phyloP scores from a whole-genome alignment of 2,329 filamentous ascomycete species.

The Botrytis porri region DNA sequence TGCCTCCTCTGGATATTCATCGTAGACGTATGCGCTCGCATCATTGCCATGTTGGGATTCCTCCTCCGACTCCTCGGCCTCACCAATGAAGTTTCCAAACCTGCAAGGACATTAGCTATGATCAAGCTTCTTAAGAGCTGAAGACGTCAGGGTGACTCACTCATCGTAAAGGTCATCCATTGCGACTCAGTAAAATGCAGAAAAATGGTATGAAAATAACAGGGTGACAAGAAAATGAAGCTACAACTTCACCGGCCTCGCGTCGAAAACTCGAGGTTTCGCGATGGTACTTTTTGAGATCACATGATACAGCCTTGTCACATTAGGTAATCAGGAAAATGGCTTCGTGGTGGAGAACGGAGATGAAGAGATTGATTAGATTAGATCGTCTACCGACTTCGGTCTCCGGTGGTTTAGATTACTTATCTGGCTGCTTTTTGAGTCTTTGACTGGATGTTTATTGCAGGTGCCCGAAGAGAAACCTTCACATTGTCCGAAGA shows the following conservation, averaged over 20 bases:
- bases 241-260: conserved; percentile 17
- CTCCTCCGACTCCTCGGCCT: conserved; percentile 82
- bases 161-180: conserved; percentile 99
- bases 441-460: background rate
- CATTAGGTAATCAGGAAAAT: background rate
- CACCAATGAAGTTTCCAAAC: conserved; percentile 98
- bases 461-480: no score
- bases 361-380: conserved; percentile 11
- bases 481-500: background rate
- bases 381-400: conserved; percentile 4
- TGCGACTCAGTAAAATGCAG: conserved; percentile 20
- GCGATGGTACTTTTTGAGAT: conserved; percentile 21
- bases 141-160: conserved; percentile 47
- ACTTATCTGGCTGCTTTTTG: background rate
- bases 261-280: conserved; percentile 31
- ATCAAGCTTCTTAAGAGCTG: conserved; percentile 12
- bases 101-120: conserved; percentile 45
- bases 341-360: background rate
- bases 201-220: conserved; percentile 1
- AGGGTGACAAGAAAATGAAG: conserved; percentile 14
- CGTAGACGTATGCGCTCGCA: conserved; percentile 76
- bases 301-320: conserved; percentile 30
- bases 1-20: conserved; percentile 63
- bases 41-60: conserved; percentile 76
- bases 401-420: background rate